Percentiles rank a stretch among this genome's conserved stretches.
phyloP scores from a whole-genome alignment of 2,329 filamentous ascomycete species.

The Fusarium agapanthi region DNA sequence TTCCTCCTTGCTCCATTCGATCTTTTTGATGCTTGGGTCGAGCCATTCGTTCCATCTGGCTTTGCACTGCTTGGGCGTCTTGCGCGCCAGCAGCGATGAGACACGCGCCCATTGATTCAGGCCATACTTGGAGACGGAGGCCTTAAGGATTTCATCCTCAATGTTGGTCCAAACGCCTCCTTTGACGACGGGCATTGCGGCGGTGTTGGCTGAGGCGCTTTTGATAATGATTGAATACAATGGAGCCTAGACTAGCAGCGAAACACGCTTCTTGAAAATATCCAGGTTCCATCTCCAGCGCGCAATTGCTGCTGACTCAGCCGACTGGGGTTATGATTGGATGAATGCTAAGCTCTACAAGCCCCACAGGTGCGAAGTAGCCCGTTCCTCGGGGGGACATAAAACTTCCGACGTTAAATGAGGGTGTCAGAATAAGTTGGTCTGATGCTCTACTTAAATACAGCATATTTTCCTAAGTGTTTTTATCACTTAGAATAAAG shows the following conservation, averaged over 20 bases:
- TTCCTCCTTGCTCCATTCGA: constrained; percentile 98
- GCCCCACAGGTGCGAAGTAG: constrained; percentile 6
- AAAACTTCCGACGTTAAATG: neutral
- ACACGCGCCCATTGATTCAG: constrained; percentile 99
- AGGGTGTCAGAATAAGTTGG: neutral
- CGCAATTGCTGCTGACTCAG: constrained; percentile 38
- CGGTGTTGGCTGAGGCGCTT: constrained; percentile 31
- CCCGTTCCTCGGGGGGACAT: neutral
- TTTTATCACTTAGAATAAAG: neutral
- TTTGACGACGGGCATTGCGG: constrained; percentile 75
- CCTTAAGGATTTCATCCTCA: constrained; percentile 97
- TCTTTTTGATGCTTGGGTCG: constrained; percentile 96
- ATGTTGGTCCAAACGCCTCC: constrained; percentile 81
- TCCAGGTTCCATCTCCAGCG: constrained; percentile 30
- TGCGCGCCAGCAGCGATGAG: constrained; percentile 93
- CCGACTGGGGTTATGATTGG: constrained; percentile 18
- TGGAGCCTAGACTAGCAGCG: constrained; percentile 27
- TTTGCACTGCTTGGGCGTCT: constrained; percentile 99
- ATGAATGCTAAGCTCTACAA: neutral
- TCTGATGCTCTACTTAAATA: neutral
- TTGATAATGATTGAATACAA: constrained; percentile 27
- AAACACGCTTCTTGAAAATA: constrained; percentile 46
- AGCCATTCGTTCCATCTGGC: constrained; percentile 98
- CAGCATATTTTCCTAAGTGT: neutral
- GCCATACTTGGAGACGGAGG: constrained; percentile 92